Evolutionary conservation across 2,329 filamentous ascomycete genomes (phyloP), one percentile per base, ranked within the genome.

Genomic region (Apiospora malaysiana): DNA sequence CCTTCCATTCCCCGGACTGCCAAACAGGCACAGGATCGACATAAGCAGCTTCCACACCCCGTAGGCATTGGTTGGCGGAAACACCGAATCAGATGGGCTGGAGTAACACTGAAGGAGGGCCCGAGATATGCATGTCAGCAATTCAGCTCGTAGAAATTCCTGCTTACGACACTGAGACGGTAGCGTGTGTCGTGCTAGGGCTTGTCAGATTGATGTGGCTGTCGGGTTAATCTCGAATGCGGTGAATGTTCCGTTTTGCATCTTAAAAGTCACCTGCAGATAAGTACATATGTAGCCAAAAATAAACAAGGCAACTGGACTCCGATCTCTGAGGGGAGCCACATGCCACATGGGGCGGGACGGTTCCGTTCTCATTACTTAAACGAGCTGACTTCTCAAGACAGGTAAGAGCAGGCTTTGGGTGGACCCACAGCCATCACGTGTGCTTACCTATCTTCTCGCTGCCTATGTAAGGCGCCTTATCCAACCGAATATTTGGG

Each of bases 111-210:
- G 18, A 49, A 49, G 47, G 47, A 25, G n/a, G n/a, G 8, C 47
- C 47, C n/a, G 47, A 49, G 47, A 25, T 49, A n/a, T 49, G 47
- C 49, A 56, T 56, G 49, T 56, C 49, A 27, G 49, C 49, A 56
- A 56, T 56, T 27, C 49, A 56, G 49, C 49, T 27, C 23, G 49
- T 56, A 12, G 49, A 27, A 56, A 27, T 7, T 18, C 49, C 12
- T 56, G 49, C 49, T 56, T 56, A 56, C 49, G 12, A 10, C 6
- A 16, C n/a, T n/a, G n/a, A n/a, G n/a, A n/a, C 23, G 14, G 21
- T 49, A 23, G 21, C 9, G 46, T 32, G 46, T 49, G 21, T n/a
- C n/a, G 46, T n/a, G 46, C n/a, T 10, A 23, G 6, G 21, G 32
- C 32, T 1, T n/a, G 18, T 23, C 0, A 18, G 25, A n/a, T n/a